Evolutionary conservation across 2,329 filamentous ascomycete genomes (phyloP).

Genomic region (Fusarium lyarnte): DNA sequence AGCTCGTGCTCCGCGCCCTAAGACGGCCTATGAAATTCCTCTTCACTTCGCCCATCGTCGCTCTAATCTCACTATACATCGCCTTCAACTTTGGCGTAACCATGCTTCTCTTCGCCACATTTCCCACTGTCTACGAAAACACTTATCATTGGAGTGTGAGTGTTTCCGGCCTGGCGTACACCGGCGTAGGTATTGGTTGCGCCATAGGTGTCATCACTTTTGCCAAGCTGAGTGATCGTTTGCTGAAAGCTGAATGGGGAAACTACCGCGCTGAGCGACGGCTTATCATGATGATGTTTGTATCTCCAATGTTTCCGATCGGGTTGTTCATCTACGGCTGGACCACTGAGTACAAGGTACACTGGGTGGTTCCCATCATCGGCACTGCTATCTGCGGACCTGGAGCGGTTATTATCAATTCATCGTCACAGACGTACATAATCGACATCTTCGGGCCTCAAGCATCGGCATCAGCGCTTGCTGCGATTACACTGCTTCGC

Average conservation of each 20-base stretch:
- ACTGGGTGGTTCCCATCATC: slow-evolving; percentile 26
- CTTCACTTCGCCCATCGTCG: slow-evolving; percentile 57
- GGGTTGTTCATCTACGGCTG: slow-evolving; percentile 31
- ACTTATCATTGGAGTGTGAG: slow-evolving; percentile 52
- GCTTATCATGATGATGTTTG: slow-evolving; percentile 14
- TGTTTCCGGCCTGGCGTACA: slow-evolving; percentile 34
- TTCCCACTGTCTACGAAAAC: slow-evolving; percentile 58
- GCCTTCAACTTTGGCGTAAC: slow-evolving; percentile 64
- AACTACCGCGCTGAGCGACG: slow-evolving; percentile 5
- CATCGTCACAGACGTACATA: background rate
- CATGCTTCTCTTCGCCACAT: slow-evolving; percentile 65
- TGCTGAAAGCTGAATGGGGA: background rate
- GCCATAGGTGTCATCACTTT: slow-evolving; percentile 12
- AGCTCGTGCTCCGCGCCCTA: background rate
- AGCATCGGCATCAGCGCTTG: slow-evolving; percentile 23
- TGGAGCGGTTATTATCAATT: background rate
- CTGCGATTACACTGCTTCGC: slow-evolving; percentile 25
- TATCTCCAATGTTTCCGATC: slow-evolving; percentile 6
- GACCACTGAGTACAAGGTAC: slow-evolving; percentile 24
- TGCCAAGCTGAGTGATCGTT: slow-evolving; percentile 14
- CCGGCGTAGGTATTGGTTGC: slow-evolving; percentile 29
- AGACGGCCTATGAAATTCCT: slow-evolving; percentile 58
- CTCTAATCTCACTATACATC: slow-evolving; percentile 58
- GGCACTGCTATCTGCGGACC: background rate
- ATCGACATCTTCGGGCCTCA: background rate